Evolutionary conservation across 169 alveolate species (phyloP).

Genomic region (Babesia ovis): DNA sequence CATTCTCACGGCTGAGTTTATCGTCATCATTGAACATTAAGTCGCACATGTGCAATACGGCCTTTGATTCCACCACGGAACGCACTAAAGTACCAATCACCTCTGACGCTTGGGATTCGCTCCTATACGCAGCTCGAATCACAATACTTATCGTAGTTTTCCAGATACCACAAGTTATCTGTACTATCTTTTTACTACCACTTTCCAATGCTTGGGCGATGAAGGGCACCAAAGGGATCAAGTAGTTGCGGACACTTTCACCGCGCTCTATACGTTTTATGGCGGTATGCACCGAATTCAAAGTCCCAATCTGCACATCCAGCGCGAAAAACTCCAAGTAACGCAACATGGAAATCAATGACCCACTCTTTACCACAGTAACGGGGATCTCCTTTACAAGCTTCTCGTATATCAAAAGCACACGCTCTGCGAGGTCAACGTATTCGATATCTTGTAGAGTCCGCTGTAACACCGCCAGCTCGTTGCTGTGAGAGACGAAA

Average conservation of each 20-base stretch:
- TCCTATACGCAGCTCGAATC: background rate
- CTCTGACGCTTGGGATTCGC: background rate
- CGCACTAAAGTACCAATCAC: conserved; percentile 11
- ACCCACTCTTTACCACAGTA: conserved; percentile 36
- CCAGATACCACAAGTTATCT: conserved; percentile 42
- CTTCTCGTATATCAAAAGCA: conserved; percentile 56
- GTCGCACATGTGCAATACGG: conserved; percentile 12
- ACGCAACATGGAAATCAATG: conserved; percentile 44
- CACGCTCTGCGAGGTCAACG: conserved; percentile 59
- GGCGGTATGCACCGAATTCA: conserved; percentile 22
- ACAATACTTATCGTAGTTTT: background rate
- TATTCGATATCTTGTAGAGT: conserved; percentile 45
- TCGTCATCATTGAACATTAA: background rate
- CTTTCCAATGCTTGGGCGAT: conserved; percentile 18
- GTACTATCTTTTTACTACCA: conserved; percentile 53
- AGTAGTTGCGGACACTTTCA: conserved; percentile 25
- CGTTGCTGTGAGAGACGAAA: conserved; percentile 28
- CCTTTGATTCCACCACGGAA: background rate
- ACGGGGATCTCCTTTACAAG: conserved; percentile 56
- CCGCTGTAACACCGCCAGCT: conserved; percentile 13
- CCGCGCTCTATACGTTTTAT: conserved; percentile 32
- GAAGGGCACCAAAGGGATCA: conserved; percentile 41
- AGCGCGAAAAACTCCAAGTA: conserved; percentile 57
- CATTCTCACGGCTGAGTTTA: conserved; percentile 7
- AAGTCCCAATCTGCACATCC: conserved; percentile 52